These are phyloP conservation scores for Pleurotus pulmonarius DNA, from an alignment of 768 basidiomycete genomes.

Conservation along the genomic window DNA sequence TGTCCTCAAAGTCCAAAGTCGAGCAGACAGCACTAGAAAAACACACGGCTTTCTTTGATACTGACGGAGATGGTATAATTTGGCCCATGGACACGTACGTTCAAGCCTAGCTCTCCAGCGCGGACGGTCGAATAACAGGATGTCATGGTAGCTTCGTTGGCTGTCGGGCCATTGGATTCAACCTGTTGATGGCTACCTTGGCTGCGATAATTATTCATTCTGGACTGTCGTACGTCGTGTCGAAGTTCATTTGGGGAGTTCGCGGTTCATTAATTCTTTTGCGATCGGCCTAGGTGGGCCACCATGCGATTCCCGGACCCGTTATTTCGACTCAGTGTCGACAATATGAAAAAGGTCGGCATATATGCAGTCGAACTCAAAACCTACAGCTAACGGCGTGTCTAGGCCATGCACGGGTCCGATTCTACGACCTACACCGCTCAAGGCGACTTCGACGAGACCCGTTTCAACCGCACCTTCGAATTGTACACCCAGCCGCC, in stretches of 20 bases:
- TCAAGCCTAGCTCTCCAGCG: background rate
- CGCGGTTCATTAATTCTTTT: background rate
- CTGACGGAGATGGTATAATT: slow-evolving; percentile 40
- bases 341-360: slow-evolving; percentile 34
- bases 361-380: background rate
- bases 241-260: no score
- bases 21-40: slow-evolving; percentile 30
- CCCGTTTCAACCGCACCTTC: slow-evolving; percentile 36
- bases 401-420: slow-evolving; percentile 40
- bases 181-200: slow-evolving; percentile 29
- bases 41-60: slow-evolving; percentile 44
- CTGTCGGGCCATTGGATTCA: slow-evolving; percentile 34
- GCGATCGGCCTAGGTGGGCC: slow-evolving; percentile 22
- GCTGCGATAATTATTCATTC: slow-evolving; percentile 33
- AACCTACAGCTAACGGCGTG: background rate
- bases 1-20: no score
- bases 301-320: slow-evolving; percentile 39
- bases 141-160: slow-evolving; percentile 27
- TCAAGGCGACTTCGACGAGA: slow-evolving; percentile 35
- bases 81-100: slow-evolving; percentile 43
- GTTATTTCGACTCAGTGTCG: slow-evolving; percentile 37
- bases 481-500: slow-evolving; percentile 36
- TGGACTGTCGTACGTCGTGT: slow-evolving; percentile 35
- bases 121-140: slow-evolving; percentile 1
- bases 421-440: slow-evolving; percentile 34